Evolutionary conservation across 2,329 filamentous ascomycete species (phyloP), one percentile per base, ranked within the genome.

Genomic region (Pseudopithomyces chartarum): DNA sequence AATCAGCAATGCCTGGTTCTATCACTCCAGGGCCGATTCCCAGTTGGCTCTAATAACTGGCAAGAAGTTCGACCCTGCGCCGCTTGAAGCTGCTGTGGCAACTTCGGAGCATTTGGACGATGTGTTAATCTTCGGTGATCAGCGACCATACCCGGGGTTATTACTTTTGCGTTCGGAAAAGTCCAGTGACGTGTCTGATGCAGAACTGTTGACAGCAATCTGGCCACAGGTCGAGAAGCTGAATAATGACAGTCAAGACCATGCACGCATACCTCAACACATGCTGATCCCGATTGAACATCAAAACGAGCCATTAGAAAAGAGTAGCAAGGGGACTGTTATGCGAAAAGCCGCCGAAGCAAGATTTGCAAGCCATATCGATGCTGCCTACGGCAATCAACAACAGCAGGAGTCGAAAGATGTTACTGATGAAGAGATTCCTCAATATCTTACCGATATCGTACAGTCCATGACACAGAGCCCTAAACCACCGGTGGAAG

Each of bases 1-100:
- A 0, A 83, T 85, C 7, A 55, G 72, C 0, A 74, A 82, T 52
- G 84, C 85, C 0, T 90, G 87, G 86, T 80, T 81, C 33, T 89
- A 89, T 63, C 80, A 87, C 52, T 85, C 83, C 1, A 78, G 87
- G 38, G 81, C 82, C 0, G 88, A 90, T 61, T 81, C 84, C 2
- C 86, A 86, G 51, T 79, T 90, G 34, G 84, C 84, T 0, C 78
- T 90, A 3, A 76, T 84, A 10, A 90, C 86, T 6, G 87, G 87
- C 2, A 89, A 89, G 76, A 90, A 90, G 62, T 88, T 90, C 57
- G 86, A 89, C 61, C 87, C 87, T 1, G 81, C 83, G 1, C 83
- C 84, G 0, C 68, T 89, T 2, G 87, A 90, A 68, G 82, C 80
- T 2, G 78, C 77, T 0, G 80, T 89, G 4, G 70, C 79, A 1